Base-by-base conservation (phyloP, 495 filamentous ascomycete species). In the Trichodelitschia bisporula region DNA sequence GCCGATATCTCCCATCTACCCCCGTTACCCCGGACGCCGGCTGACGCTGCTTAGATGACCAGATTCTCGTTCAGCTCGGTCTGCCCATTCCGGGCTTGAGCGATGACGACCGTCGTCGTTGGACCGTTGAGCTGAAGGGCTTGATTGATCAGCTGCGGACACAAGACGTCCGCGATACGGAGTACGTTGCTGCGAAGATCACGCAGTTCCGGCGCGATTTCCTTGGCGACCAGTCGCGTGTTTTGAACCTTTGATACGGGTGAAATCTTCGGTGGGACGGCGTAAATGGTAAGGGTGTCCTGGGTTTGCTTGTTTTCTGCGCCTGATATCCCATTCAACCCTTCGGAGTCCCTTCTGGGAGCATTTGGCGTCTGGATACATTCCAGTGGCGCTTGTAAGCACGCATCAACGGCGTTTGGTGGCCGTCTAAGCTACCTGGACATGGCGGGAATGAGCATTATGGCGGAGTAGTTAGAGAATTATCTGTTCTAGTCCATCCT, bases 111-210 rank as follows among this genome's bases (percentile, higher is more conserved):
- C 67, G 65, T 48, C 56, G 62, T 38, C 56, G 57, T 36, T 97
- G 80, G 53, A 66, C 70, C 30, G 57, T 64, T 30, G 83, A 82
- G 19, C 54, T 97, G 28, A 71, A 66, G 38, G 55, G 65, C 36
- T 62, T 84, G 19, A 71, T 97, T 39, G 64, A 69, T 40, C 62
- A 72, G 20, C 61, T 93, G 45, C 72, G 20, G 8, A 27, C 27
- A 16, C 31, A 36, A 14, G 30, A 76, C 47, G 62, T 76, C 42
- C 72, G 66, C 49, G 78, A 90, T 41, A 82, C 89, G 45, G 62
- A 66, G 42, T 68, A 60, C 32, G 79, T 93, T 48, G 78, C 78
- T 28, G 48, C 61, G 36, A 69, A 74, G 39, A 90, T 97, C 51
- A 64, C 76, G 45, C 64, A 72, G 42, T 89, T 76, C 51, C 78